Conservation (phyloP, 129 eudicot genomes). For the Chrysanthemum lavandulifolium region DNA sequence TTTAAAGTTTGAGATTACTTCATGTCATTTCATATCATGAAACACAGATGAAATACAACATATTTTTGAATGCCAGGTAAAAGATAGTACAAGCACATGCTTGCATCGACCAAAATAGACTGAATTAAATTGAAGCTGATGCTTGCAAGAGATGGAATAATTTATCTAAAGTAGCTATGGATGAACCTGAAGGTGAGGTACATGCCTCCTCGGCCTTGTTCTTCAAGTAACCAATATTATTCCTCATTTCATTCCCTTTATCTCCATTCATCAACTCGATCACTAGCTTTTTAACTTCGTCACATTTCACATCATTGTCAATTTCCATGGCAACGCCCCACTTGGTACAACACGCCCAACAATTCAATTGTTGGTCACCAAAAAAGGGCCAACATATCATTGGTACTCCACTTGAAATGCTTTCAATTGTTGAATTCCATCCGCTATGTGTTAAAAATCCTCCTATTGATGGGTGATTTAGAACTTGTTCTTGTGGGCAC, state of each 20-base stretch:
- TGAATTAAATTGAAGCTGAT: background rate
- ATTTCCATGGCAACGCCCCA: constrained; percentile 62
- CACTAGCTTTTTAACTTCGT: constrained; percentile 43
- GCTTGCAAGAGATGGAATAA: constrained; percentile 23
- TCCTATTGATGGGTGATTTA: constrained; percentile 46
- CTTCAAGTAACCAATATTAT: constrained; percentile 46
- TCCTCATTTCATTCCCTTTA: constrained; percentile 41
- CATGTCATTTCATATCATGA: no score
- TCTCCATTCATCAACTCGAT: constrained; percentile 47
- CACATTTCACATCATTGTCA: constrained; percentile 46
- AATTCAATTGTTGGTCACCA: constrained; percentile 59
- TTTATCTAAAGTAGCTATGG: constrained; percentile 36
- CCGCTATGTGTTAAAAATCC: constrained; percentile 59
- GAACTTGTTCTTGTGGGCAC: constrained; percentile 59
- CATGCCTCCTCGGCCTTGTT: constrained; percentile 44
- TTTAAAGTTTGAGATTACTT: no score
- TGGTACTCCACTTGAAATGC: constrained; percentile 45
- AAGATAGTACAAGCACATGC: no score
- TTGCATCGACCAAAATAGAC: background rate
- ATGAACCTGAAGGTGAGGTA: constrained; percentile 31
- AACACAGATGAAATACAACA: no score
- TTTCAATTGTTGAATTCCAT: constrained; percentile 62
- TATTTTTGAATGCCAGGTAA: no score
- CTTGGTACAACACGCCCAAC: constrained; percentile 47
- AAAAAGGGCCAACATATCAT: constrained; percentile 68